Evolutionary conservation across 2,329 filamentous ascomycete species (phyloP).

Genomic region (Malbranchea cinnamomea): DNA sequence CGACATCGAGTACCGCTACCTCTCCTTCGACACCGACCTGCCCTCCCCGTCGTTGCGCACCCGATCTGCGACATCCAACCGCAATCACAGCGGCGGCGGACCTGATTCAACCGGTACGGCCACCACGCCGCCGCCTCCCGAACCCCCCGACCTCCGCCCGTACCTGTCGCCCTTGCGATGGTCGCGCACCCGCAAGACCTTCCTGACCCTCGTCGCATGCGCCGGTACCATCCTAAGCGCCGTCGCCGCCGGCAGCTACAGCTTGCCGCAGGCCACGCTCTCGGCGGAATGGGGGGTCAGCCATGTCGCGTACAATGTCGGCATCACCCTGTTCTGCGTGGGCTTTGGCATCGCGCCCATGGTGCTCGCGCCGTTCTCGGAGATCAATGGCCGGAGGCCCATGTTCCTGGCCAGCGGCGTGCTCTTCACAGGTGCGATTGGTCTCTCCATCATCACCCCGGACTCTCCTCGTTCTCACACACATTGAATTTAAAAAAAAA

Average conservation of each 20-base stretch:
- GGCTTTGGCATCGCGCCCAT: slow-evolving; percentile 78
- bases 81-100: too few species aligned
- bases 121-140: slow-evolving; percentile 31
- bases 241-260: slow-evolving; percentile 69
- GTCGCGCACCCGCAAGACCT: slow-evolving; percentile 51
- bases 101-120: slow-evolving; percentile 17
- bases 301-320: slow-evolving; percentile 50
- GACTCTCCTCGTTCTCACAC: too few species aligned
- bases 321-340: slow-evolving; percentile 66
- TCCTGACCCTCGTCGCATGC: slow-evolving; percentile 61
- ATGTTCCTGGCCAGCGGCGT: slow-evolving; percentile 63
- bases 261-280: slow-evolving; percentile 53
- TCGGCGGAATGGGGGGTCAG: slow-evolving; percentile 49
- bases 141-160: slow-evolving; percentile 48
- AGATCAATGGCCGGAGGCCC: slow-evolving; percentile 73
- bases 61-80: too few species aligned
- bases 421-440: slow-evolving; percentile 47
- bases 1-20: slow-evolving; percentile 41
- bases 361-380: slow-evolving; percentile 73
- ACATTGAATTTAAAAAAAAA: too few species aligned
- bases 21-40: slow-evolving; percentile 47
- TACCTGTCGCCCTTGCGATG: slow-evolving; percentile 61
- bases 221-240: slow-evolving; percentile 62
- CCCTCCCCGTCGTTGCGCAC: slow-evolving; percentile 31
- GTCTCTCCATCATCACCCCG: too few species aligned